A percentile compares a stretch with the other conserved stretches of the same genome.
Conservation (phyloP, 768 basidiomycete genomes). For the Lentinula boryana region DNA sequence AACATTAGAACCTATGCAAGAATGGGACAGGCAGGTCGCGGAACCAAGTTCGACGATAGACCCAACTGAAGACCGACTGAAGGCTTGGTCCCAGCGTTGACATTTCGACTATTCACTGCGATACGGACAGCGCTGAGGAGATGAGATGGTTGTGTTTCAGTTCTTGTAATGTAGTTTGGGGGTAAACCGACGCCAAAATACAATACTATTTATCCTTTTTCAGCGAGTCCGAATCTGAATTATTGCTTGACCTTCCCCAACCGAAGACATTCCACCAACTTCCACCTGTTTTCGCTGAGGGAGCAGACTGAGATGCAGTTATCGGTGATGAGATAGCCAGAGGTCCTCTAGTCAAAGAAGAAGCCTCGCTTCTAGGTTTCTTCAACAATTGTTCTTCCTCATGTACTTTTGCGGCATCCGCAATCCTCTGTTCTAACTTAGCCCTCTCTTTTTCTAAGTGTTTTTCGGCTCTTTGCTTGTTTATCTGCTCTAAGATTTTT, state of each 20-base stretch:
- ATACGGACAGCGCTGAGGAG: not conserved
- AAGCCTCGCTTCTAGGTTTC: too few species aligned
- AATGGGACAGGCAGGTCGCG: not conserved
- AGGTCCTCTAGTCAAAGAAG: too few species aligned
- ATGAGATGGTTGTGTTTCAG: not conserved
- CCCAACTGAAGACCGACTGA: not conserved
- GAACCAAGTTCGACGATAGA: not conserved
- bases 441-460: slow-evolving; percentile 5
- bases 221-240: not conserved
- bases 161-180: not conserved
- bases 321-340: too few species aligned
- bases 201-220: not conserved
- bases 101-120: not conserved
- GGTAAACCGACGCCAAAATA: not conserved
- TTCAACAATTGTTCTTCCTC: not conserved
- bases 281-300: not conserved
- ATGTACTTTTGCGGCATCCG: slow-evolving; percentile 7
- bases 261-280: not conserved
- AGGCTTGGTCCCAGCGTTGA: not conserved
- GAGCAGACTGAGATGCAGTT: not conserved
- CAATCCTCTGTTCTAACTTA: slow-evolving; percentile 7
- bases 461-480: slow-evolving; percentile 10
- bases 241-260: not conserved
- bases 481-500: slow-evolving; percentile 11
- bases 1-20: slow-evolving; percentile 1